Percentiles rank a stretch among this genome's conserved stretches.
phyloP scores from a whole-genome alignment of 1,284 basidiomycete species.

The Cutaneotrichosporon sp. region DNA sequence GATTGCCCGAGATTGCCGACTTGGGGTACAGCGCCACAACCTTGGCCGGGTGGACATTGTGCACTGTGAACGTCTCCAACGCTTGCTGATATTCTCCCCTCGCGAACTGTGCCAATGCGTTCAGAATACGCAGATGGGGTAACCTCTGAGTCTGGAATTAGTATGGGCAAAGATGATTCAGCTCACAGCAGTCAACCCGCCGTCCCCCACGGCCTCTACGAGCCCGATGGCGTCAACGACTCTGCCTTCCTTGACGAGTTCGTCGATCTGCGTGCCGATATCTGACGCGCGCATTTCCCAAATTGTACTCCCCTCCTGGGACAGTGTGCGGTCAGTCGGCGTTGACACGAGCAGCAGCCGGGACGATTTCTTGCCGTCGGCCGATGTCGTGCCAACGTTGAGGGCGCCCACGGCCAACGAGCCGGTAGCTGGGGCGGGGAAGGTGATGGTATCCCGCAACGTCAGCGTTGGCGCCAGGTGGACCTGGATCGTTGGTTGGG shows the following conservation, averaged over 20 bases:
- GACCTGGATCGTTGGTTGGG: slow-evolving; percentile 66
- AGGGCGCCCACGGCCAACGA: slow-evolving; percentile 18
- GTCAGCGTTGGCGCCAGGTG: slow-evolving; percentile 68
- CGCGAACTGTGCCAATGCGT: slow-evolving; percentile 72
- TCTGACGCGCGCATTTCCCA: slow-evolving; percentile 69
- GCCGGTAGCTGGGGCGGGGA: slow-evolving; percentile 52
- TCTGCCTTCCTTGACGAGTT: slow-evolving; percentile 65
- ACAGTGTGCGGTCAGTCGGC: slow-evolving; percentile 63
- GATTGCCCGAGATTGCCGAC: slow-evolving; percentile 68
- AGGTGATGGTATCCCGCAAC: slow-evolving; percentile 60
- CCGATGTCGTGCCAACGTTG: neutral
- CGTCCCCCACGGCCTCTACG: slow-evolving; percentile 61
- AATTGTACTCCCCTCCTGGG: slow-evolving; percentile 66
- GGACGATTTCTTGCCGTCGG: neutral
- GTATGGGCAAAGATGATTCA: neutral
- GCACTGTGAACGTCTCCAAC: slow-evolving; percentile 78
- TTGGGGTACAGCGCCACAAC: slow-evolving; percentile 81
- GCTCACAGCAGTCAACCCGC: slow-evolving; percentile 64
- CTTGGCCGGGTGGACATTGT: slow-evolving; percentile 88
- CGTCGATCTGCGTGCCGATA: slow-evolving; percentile 78
- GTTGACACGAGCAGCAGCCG: slow-evolving; percentile 60
- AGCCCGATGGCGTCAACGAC: slow-evolving; percentile 78
- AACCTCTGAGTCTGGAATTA: slow-evolving; percentile 37
- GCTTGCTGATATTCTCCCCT: slow-evolving; percentile 53
- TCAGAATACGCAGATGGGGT: slow-evolving; percentile 61